A percentile compares a stretch with the other conserved stretches of the same genome.
Evolutionary conservation across 2,329 filamentous ascomycete species (phyloP).

Genomic region (Sporothrix protearum): DNA sequence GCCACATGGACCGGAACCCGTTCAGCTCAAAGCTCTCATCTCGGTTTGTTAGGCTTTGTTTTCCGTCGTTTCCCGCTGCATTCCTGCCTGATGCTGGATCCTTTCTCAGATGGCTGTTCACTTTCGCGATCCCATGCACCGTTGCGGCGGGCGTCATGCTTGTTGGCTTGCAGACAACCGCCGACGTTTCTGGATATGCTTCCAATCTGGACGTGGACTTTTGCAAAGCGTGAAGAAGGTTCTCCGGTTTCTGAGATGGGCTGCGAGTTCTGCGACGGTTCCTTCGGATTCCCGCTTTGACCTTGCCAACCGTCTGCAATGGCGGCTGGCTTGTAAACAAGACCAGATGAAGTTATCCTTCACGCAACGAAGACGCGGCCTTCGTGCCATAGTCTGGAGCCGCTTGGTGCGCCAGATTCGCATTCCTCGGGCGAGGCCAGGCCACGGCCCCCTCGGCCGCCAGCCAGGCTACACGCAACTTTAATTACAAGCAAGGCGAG

Average conservation of each 20-base stretch:
- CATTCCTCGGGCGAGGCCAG: neutral
- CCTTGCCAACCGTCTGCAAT: neutral
- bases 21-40: conserved; percentile 5
- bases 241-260: neutral
- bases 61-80: neutral
- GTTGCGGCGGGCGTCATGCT: neutral
- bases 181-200: neutral
- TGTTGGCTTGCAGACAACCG: neutral
- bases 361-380: neutral
- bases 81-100: neutral
- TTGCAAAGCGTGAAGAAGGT: neutral
- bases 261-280: neutral
- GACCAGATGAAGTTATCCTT: neutral
- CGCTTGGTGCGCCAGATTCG: neutral
- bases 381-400: neutral
- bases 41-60: neutral
- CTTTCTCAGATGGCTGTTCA: neutral
- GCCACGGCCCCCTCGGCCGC: neutral
- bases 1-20: neutral
- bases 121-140: neutral
- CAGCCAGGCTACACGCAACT: conserved; percentile 3
- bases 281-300: neutral
- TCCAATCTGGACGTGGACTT: neutral
- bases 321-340: neutral
- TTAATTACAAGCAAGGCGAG: conserved; percentile 3